These are phyloP conservation scores for Stagonosporopsis tanaceti DNA, from an alignment of 2,329 filamentous ascomycete species.

Conservation along the genomic window DNA sequence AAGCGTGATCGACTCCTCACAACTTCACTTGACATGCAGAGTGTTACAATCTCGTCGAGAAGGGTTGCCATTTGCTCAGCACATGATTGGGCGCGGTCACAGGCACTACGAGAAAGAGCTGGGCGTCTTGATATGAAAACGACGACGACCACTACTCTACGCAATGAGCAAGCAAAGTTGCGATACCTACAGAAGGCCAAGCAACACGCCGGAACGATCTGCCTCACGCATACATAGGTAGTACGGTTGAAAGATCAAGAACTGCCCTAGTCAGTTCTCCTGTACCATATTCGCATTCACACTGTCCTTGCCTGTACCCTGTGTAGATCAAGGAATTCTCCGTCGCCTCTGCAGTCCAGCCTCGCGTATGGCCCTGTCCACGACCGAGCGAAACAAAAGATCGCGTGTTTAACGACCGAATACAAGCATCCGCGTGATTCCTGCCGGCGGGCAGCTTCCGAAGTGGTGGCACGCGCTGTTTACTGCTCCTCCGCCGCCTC, in stretches of 20 bases:
- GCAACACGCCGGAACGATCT: background rate
- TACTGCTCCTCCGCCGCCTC: background rate
- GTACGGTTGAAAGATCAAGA: background rate
- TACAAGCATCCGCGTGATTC: background rate
- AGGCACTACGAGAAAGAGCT: too few relatives aligned
- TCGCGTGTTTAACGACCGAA: background rate
- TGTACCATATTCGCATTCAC: background rate
- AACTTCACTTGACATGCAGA: background rate
- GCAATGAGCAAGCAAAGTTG: too few relatives aligned
- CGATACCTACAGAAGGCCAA: background rate
- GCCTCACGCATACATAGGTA: background rate
- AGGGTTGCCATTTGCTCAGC: background rate
- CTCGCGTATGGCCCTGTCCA: background rate
- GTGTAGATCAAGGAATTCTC: conserved; percentile 2
- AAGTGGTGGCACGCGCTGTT: conserved; percentile 3
- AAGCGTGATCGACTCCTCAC: background rate
- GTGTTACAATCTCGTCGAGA: background rate
- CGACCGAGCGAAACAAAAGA: background rate
- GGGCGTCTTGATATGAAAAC: too few relatives aligned
- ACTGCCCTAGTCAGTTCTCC: background rate
- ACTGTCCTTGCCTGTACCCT: background rate
- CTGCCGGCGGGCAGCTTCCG: background rate
- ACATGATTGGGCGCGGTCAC: background rate
- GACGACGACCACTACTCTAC: too few relatives aligned
- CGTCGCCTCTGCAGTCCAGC: background rate